Percentiles rank a stretch among this genome's conserved stretches.
Evolutionary conservation across 2,329 filamentous ascomycete genomes (phyloP).

Genomic region (Colletotrichum tabaci): DNA sequence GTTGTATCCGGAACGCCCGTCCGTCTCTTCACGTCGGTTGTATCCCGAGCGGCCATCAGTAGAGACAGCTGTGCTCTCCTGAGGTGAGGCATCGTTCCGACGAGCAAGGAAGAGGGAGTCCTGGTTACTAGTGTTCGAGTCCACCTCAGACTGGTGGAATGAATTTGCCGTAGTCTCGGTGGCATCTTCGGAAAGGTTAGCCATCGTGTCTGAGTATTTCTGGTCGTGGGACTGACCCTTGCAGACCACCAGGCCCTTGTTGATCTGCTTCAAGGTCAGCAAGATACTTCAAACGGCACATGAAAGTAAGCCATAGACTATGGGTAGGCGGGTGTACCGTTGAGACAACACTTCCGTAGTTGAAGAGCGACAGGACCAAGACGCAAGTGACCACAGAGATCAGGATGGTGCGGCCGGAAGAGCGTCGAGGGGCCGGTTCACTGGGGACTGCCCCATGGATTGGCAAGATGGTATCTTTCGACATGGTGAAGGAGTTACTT

Average conservation of each 20-base stretch:
- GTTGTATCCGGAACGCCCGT: slow-evolving; percentile 9
- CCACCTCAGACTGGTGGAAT: too few relatives aligned
- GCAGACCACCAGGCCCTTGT: neutral
- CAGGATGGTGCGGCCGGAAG: neutral
- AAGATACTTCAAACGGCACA: accelerated
- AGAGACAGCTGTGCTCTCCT: neutral
- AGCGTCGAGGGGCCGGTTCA: neutral
- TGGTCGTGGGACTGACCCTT: neutral
- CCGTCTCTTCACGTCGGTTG: neutral
- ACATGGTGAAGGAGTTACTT: neutral
- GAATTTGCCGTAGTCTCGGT: neutral
- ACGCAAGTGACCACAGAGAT: neutral
- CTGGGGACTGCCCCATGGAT: neutral
- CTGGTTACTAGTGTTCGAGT: too few relatives aligned
- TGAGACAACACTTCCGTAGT: neutral
- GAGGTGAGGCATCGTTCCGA: neutral
- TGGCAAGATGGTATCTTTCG: slow-evolving; percentile 7
- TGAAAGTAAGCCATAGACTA: too few relatives aligned
- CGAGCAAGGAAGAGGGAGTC: neutral
- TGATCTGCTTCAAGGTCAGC: neutral
- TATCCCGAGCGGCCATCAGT: neutral
- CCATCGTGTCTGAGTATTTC: neutral
- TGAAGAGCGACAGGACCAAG: neutral
- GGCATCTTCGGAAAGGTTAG: neutral
- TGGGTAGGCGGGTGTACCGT: neutral